Evolutionary conservation across 2,329 filamentous ascomycete genomes (phyloP), one percentile per base, ranked within the genome.

Genomic region (Beauveria asiatica): DNA sequence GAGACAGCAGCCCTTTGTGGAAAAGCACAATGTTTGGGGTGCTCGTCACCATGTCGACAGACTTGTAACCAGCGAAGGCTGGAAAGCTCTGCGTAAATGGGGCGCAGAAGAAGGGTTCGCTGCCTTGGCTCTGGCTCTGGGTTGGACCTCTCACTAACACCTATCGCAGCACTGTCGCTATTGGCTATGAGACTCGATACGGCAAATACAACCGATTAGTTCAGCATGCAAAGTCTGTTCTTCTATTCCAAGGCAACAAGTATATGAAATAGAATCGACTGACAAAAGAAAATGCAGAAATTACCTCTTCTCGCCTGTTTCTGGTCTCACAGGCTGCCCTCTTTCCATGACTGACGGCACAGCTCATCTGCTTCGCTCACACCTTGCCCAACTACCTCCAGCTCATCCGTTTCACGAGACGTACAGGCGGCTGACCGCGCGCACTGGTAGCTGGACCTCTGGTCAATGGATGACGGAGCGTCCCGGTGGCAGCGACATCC

Each of bases 401-500:
- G 49, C 49, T 3, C 62, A 63, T 25, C 62, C 62, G 2, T 63
- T 63, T 17, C 60, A 58, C 21, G 60, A 63, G 7, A 44, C 56
- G 1, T 63, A 60, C 50, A 3, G 21, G 1, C 57, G 53, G 3
- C 57, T 63, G 21, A 58, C 45, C 7, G 58, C 58, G 1, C 53
- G 61, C 39, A 51, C 54, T 13, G 49, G 48, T 25, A 39, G 21
- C 23, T 63, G 62, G 62, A 62, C 61, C 6, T 63, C 62, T 16
- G 61, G 62, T 13, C 62, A 63, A 46, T 63, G 62, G 62, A 63
- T 63, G 62, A 63, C 62, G 2, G 62, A 63, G 49, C 60, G 62
- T 3, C 41, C 62, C 3, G 62, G 62, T 5, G 60, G 62, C 44
- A 63, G 62, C 39, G 62, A 63, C 25, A 60, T 63, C 5, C 60